Evolutionary conservation across 2,329 filamentous ascomycete genomes (phyloP), one percentile per base, ranked within the genome.

Genomic region (Cadophora malorum): DNA sequence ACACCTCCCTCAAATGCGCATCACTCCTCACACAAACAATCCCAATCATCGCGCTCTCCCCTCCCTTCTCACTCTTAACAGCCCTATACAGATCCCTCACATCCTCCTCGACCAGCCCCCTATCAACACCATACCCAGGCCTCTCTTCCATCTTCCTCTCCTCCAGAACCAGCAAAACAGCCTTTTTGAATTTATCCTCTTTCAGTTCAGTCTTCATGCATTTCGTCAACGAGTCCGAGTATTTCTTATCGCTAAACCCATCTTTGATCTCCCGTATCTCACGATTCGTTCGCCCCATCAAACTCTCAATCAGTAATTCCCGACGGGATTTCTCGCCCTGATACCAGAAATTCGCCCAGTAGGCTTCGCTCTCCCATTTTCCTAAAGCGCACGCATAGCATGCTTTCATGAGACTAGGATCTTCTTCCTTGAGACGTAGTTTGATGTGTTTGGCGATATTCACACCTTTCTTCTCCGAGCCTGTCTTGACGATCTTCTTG

Each of bases 321-420:
- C 94, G 88, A 2, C 93, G 87, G 8, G 90, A 92, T 75, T 90
- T 92, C 79, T 95, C 91, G 47, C 90, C 90, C 77, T 97, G 95
- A 81, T 97, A 98, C 90, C 94, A 98, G 80, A 93, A 97, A 79
- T 97, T 98, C 68, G 95, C 94, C 94, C 96, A 99, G 83, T 97
- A 97, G 0, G 93, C 93, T 79, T 99, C 96, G 73, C 90, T 91
- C 81, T 97, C 96, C 90, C 94, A 98, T 63, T 87, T 86, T 10
- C 96, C 96, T 0, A 98, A 86, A 0, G 95, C 94, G 2, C 93
- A 94, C 3, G 94, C 89, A 79, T 98, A 97, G 76, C 91, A 94
- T 7, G 92, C 91, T 80, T 98, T 98, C 81, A 94, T 95, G 72
- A 98, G 90, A 73, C 88, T 90, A 4, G 89, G 84, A 64, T 91